phyloP scores from a whole-genome alignment of 2,329 filamentous ascomycete genomes.

The Metarhizium rileyi region DNA sequence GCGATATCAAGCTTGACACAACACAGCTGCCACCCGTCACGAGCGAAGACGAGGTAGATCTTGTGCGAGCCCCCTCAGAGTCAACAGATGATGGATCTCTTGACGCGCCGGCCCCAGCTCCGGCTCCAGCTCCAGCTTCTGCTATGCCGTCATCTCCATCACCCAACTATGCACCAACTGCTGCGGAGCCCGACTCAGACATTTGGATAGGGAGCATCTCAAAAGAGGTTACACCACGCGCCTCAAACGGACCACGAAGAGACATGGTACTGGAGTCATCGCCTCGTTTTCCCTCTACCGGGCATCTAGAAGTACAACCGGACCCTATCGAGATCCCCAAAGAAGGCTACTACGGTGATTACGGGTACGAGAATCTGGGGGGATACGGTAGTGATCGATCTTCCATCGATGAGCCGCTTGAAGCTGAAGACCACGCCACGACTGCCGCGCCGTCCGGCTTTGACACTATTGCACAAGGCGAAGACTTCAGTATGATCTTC shows the following conservation, averaged over 20 bases:
- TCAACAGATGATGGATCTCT: conserved; percentile 3
- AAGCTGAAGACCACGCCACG: conserved; percentile 5
- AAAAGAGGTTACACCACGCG: conserved; percentile 27
- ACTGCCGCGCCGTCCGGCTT: conserved; percentile 16
- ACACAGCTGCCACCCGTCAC: conserved; percentile 9
- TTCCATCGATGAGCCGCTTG: conserved; percentile 20
- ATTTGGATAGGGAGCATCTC: conserved; percentile 36
- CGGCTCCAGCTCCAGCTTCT: neutral
- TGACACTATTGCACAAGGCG: conserved; percentile 38
- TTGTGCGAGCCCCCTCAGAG: conserved; percentile 16
- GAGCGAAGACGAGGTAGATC: conserved; percentile 20
- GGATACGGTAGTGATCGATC: conserved; percentile 24
- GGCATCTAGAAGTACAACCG: neutral
- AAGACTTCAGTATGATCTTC: conserved; percentile 52
- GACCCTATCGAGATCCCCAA: conserved; percentile 10
- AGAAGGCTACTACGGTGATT: conserved; percentile 16
- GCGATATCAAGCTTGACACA: conserved; percentile 9
- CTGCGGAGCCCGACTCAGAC: conserved; percentile 26
- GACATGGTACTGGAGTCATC: conserved; percentile 5
- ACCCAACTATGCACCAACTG: neutral
- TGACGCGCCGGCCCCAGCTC: neutral
- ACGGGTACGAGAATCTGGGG: conserved; percentile 12
- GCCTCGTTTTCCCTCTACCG: conserved; percentile 5
- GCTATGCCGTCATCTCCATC: conserved; percentile 6
- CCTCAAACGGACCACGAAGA: conserved; percentile 6